These are phyloP conservation scores for Dillenia suffruticosa DNA, from an alignment of 164 flowering plant species.

Conservation along the genomic window DNA sequence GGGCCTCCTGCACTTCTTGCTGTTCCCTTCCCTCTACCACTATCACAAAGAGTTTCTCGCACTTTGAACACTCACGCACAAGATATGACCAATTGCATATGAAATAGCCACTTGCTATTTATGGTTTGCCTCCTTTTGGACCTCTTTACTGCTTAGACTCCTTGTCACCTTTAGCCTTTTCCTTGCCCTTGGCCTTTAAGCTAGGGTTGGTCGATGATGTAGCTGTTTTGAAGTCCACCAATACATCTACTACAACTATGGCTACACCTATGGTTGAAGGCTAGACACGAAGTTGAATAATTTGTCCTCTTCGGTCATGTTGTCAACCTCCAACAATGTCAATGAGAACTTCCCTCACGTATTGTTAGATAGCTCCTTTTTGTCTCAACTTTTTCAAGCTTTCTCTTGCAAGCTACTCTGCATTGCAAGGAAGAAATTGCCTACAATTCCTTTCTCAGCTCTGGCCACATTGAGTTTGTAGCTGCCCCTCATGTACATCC, in stretches of 20 bases:
- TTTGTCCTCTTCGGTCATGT: slow-evolving; percentile 7
- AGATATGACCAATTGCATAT: too few species aligned
- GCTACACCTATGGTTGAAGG: too few species aligned
- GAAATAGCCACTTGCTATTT: too few species aligned
- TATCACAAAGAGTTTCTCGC: too few species aligned
- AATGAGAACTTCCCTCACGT: slow-evolving; percentile 7
- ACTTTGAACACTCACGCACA: too few species aligned
- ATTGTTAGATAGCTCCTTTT: background rate
- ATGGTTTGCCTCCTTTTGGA: too few species aligned
- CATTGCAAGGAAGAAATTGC: background rate
- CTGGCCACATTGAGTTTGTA: too few species aligned
- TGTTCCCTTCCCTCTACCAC: too few species aligned
- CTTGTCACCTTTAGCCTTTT: background rate
- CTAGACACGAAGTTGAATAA: slow-evolving; percentile 7
- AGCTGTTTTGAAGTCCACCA: slow-evolving; percentile 3
- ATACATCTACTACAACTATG: background rate
- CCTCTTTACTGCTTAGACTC: too few species aligned
- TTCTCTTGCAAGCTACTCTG: slow-evolving; percentile 1
- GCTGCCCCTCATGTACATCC: too few species aligned
- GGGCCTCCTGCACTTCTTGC: background rate
- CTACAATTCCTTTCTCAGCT: slow-evolving; percentile 4
- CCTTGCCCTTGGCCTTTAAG: background rate
- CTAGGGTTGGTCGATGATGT: background rate
- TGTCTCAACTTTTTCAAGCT: background rate
- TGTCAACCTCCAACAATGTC: slow-evolving; percentile 4